Evolutionary conservation across 225 moss, liverwort and hornwort species (phyloP).

Genomic region (Thuidium tamariscinum): DNA sequence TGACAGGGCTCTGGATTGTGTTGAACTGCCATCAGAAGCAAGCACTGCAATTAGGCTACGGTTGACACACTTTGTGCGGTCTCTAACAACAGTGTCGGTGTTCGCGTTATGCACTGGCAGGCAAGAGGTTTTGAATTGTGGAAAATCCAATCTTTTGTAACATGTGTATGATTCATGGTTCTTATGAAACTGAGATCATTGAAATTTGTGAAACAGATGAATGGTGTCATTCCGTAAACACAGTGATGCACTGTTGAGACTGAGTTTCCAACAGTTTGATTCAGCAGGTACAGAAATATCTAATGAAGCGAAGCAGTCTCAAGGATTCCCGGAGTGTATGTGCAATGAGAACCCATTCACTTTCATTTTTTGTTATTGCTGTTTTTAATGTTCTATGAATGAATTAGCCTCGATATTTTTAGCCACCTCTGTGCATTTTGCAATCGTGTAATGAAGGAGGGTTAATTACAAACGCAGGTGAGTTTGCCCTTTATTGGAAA

Average conservation of each 20-base stretch:
- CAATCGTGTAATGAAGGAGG: background rate
- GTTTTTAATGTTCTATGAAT: background rate
- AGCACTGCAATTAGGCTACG: constrained; percentile 69
- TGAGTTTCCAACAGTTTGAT: constrained; percentile 61
- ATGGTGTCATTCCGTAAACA: background rate
- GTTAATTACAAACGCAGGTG: constrained; percentile 31
- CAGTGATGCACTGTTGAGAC: background rate
- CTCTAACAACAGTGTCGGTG: constrained; percentile 75
- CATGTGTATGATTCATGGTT: background rate
- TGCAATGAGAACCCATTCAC: background rate
- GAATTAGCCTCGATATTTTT: background rate
- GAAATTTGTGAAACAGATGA: background rate
- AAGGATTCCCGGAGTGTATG: constrained; percentile 72
- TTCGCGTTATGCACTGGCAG: constrained; percentile 80
- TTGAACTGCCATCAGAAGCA: constrained; percentile 54
- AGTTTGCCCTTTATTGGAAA: constrained; percentile 85
- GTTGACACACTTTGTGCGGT: constrained; percentile 70
- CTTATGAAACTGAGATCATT: background rate
- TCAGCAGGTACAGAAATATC: constrained; percentile 65
- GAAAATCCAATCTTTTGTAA: background rate
- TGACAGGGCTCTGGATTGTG: constrained; percentile 67
- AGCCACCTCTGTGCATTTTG: background rate
- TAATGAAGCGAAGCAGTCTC: constrained; percentile 58
- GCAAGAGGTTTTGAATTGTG: constrained; percentile 18
- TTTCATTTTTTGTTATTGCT: background rate